phyloP scores from a whole-genome alignment of 768 basidiomycete species.

The Amanita molliuscula region DNA sequence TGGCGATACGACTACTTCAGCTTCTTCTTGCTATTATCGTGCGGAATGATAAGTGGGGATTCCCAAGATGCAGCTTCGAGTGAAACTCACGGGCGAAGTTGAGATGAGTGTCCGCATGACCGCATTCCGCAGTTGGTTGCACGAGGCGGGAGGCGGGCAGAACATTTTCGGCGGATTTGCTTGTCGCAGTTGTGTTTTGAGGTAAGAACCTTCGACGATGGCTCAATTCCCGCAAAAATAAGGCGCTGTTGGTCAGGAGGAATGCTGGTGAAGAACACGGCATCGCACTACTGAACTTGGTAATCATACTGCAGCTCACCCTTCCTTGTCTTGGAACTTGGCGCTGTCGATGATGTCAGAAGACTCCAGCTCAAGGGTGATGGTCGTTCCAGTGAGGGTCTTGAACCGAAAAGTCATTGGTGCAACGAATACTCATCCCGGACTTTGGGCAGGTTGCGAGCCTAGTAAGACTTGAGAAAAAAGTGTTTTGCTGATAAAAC shows the following conservation, averaged over 20 bases:
- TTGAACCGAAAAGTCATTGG: no score
- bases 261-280: conserved; percentile 36
- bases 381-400: conserved; percentile 94
- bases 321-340: conserved; percentile 51
- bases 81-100: conserved; percentile 79
- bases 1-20: conserved; percentile 59
- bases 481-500: no score
- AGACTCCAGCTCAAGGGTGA: conserved; percentile 98
- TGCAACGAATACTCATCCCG: no score
- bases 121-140: conserved; percentile 99
- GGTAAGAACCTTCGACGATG: conserved; percentile 94
- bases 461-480: no score
- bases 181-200: conserved; percentile 99
- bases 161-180: conserved; percentile 99
- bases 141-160: conserved; percentile 97
- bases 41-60: neutral
- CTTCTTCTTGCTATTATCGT: conserved; percentile 75
- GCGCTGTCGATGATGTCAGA: conserved; percentile 94
- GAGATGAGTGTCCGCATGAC: conserved; percentile 81
- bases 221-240: conserved; percentile 98
- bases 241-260: conserved; percentile 93
- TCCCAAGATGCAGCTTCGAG: neutral
- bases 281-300: neutral
- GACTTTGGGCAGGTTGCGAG: no score
- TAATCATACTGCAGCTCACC: conserved; percentile 21